Conservation (phyloP, 371 early-diverging fungal genomes). For the Apophysomyces elegans region DNA sequence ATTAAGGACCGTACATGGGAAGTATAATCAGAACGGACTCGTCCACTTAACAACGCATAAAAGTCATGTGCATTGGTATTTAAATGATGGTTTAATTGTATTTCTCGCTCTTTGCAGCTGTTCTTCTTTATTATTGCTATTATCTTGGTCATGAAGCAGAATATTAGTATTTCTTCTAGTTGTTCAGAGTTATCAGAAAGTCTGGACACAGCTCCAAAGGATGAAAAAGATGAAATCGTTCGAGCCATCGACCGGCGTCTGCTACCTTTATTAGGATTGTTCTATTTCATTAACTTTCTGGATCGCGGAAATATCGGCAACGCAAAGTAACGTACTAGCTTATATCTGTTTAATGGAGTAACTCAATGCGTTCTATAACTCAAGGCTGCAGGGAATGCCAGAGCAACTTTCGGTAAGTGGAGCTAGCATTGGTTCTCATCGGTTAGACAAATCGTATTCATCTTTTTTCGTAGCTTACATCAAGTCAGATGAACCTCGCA, state of each 20-base stretch:
- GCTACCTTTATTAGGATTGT: conserved; percentile 34
- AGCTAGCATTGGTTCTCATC: neutral
- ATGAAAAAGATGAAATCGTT: conserved; percentile 24
- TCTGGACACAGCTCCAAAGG: neutral
- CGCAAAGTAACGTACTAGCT: conserved; percentile 30
- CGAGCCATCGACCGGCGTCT: conserved; percentile 29
- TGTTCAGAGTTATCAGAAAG: neutral
- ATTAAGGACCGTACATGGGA: too few relatives aligned
- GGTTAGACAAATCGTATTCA: neutral
- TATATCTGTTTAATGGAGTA: neutral
- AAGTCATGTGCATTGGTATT: too few relatives aligned
- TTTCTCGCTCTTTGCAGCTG: neutral
- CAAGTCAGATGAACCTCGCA: conserved; percentile 24
- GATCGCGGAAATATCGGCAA: conserved; percentile 45
- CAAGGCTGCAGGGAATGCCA: neutral
- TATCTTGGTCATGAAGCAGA: neutral
- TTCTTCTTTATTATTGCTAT: neutral
- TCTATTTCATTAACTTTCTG: conserved; percentile 39
- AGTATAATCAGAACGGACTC: neutral
- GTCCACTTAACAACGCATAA: too few relatives aligned
- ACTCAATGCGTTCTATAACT: neutral
- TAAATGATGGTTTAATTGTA: too few relatives aligned
- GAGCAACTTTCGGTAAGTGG: neutral
- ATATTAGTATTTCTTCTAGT: neutral
- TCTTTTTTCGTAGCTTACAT: conserved; percentile 25